phyloP scores from a whole-genome alignment of 1,284 basidiomycete species.

The Ceratobasidium theobromae region DNA sequence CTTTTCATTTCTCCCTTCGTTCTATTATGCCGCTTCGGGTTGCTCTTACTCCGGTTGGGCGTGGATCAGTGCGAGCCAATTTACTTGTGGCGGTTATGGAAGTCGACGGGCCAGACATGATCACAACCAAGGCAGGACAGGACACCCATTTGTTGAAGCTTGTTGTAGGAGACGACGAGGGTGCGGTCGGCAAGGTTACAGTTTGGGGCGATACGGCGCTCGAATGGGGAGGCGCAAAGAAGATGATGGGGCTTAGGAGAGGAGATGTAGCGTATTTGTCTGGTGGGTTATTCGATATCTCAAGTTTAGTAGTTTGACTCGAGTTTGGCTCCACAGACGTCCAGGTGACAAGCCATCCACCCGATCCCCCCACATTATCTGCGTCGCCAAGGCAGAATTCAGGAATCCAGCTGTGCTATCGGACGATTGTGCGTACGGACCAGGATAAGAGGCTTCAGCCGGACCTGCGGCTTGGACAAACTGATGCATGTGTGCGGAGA shows the following conservation, averaged over 20 bases:
- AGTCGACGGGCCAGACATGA: constrained; percentile 67
- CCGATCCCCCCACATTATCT: constrained; percentile 27
- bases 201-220: constrained; percentile 76
- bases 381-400: constrained; percentile 33
- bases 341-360: constrained; percentile 29
- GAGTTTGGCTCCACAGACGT: constrained; percentile 37
- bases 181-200: constrained; percentile 63
- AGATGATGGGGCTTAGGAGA: constrained; percentile 47
- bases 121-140: constrained; percentile 65
- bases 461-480: constrained; percentile 66
- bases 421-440: constrained; percentile 53
- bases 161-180: constrained; percentile 67
- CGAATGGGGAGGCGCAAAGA: constrained; percentile 58
- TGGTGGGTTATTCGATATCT: constrained; percentile 50
- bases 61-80: constrained; percentile 44
- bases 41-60: constrained; percentile 39
- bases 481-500: constrained; percentile 64
- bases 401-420: constrained; percentile 65
- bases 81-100: constrained; percentile 66
- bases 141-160: constrained; percentile 65
- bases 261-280: constrained; percentile 69
- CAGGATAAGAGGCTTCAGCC: constrained; percentile 63
- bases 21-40: constrained; percentile 41
- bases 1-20: constrained; percentile 37
- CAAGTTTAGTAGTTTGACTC: constrained; percentile 59